Conservation (phyloP, 1,284 basidiomycete species). For the Papiliotrema laurentii region DNA sequence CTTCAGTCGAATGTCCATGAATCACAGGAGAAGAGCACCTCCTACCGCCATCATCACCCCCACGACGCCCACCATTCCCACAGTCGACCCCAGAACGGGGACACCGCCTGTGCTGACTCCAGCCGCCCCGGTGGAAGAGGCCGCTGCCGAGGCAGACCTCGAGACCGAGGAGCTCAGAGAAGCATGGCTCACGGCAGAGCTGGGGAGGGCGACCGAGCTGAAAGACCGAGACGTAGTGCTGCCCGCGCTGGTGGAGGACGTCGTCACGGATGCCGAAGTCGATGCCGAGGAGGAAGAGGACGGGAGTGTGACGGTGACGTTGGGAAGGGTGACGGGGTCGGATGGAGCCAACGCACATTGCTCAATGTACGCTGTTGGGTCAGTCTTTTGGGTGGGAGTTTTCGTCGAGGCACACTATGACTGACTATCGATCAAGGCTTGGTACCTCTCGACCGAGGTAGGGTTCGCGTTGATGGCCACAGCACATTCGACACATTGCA, state of each 20-base stretch:
- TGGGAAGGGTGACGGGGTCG: slow-evolving; percentile 11
- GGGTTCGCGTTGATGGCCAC: not conserved
- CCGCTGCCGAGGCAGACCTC: not conserved
- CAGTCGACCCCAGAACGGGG: no score
- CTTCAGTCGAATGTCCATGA: not conserved
- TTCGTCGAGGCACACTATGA: no score
- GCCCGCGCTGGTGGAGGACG: not conserved
- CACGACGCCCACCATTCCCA: no score
- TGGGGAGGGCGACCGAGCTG: not conserved
- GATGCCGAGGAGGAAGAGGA: not conserved
- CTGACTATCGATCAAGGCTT: not conserved
- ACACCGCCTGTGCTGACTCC: no score
- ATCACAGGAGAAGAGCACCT: not conserved
- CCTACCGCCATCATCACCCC: not conserved
- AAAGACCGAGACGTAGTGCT: not conserved
- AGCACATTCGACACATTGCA: not conserved
- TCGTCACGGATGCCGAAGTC: not conserved
- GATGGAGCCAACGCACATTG: slow-evolving; percentile 11
- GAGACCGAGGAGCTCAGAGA: not conserved
- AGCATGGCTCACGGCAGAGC: not conserved
- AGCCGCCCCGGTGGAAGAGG: not conserved
- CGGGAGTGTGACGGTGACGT: slow-evolving; percentile 14
- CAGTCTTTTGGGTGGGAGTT: no score
- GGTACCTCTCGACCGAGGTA: not conserved
- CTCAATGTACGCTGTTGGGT: slow-evolving; percentile 11